Evolutionary conservation across 2,329 filamentous ascomycete species (phyloP), one percentile per base, ranked within the genome.

Genomic region (Diaporthe aspalathi): DNA sequence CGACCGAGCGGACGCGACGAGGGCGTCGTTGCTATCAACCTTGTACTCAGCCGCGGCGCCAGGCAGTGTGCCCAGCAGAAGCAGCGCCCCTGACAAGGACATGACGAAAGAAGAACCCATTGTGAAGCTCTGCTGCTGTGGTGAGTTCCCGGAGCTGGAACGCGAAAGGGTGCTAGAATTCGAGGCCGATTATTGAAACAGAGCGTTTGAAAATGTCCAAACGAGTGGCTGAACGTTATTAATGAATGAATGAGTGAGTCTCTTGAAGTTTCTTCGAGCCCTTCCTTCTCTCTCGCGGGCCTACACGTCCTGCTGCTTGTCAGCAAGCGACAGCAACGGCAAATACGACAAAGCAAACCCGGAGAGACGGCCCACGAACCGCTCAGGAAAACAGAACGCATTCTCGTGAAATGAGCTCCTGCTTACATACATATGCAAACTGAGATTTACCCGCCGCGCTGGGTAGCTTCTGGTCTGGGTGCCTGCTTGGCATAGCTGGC

Each of bases 341-440:
- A 24, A 20, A 60, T 12, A 29, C 7, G 3, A 32, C 1, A 63
- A 49, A n/a, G 11, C 27, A 32, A 16, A 49, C 1, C 27, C 24
- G 20, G 7, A 49, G 27, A 49, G 3, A n/a, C 20, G 11, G 60
- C 35, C n/a, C 43, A 11, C 20, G 24, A 63, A 47, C 60, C 38
- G 45, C 11, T 20, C 35, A 57, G 32, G 40, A 57, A 40, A 35
- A 27, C n/a, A 22, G 17, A 14, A 3, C 43, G 27, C 8, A n/a
- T 47, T 24, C 43, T 63, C 60, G 43, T 38, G 60, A 50, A 65
- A 65, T 65, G 45, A 65, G 60, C 29, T 24, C n/a, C 43, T 27
- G 45, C 60, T 65, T 35, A 65, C 29, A 50, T 49, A 38, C 45
- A 50, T 5, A 38, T 47, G 43, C 9, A 29, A 47, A 32, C 12